Percentiles rank a stretch among this genome's conserved stretches.
phyloP scores from a whole-genome alignment of 164 flowering plant species.

The Dillenia suffruticosa region DNA sequence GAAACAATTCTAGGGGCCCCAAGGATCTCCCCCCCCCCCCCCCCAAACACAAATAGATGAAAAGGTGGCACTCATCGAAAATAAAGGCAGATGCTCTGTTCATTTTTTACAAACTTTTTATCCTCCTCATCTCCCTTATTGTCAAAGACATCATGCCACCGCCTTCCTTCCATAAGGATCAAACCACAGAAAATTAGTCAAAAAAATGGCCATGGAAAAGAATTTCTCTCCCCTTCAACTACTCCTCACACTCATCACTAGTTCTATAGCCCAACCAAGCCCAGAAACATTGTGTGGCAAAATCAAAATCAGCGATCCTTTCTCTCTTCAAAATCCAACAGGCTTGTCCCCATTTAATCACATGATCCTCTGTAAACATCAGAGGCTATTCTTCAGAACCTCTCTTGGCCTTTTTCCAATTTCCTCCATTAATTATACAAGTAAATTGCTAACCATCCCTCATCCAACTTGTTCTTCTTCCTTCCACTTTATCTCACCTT shows the following conservation, averaged over 20 bases:
- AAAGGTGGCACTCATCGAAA: neutral
- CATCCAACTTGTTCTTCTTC: slow-evolving; percentile 37
- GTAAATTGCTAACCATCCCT: slow-evolving; percentile 36
- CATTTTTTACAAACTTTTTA: neutral
- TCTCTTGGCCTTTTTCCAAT: slow-evolving; percentile 49
- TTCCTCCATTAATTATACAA: slow-evolving; percentile 36
- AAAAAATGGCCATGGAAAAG: slow-evolving; percentile 15
- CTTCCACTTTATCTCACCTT: slow-evolving; percentile 33
- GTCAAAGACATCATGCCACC: neutral
- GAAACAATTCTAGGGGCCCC: neutral
- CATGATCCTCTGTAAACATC: slow-evolving; percentile 44
- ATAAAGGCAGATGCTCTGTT: slow-evolving; percentile 14
- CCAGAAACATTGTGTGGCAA: slow-evolving; percentile 29
- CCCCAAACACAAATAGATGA: neutral
- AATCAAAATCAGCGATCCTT: slow-evolving; percentile 28
- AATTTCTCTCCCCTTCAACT: slow-evolving; percentile 16
- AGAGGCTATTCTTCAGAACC: slow-evolving; percentile 50
- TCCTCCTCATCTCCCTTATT: slow-evolving; percentile 1
- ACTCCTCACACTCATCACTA: slow-evolving; percentile 12
- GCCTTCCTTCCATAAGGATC: slow-evolving; percentile 5
- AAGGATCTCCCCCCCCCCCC: neutral
- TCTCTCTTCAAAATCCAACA: slow-evolving; percentile 14
- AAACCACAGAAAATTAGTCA: slow-evolving; percentile 3
- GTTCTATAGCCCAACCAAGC: slow-evolving; percentile 14
- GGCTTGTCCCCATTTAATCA: slow-evolving; percentile 15